These are phyloP conservation scores for Irineochytrium annulatum DNA, from an alignment of 192 early-diverging fungal genomes.

Conservation along the genomic window DNA sequence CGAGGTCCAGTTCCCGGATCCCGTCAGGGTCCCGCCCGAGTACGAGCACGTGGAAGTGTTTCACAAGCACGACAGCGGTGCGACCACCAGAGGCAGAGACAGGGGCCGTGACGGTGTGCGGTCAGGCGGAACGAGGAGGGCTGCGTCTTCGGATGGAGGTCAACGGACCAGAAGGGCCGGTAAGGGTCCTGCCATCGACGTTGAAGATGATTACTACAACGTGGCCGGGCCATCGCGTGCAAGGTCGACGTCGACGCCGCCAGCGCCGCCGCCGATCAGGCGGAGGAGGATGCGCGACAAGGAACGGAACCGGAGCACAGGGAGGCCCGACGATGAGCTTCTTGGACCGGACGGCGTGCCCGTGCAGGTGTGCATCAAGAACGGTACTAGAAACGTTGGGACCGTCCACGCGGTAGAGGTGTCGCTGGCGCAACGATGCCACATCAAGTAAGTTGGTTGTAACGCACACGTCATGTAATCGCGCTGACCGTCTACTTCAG, in stretches of 20 bases:
- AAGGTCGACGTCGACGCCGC: neutral
- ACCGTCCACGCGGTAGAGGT: neutral
- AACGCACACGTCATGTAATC: neutral
- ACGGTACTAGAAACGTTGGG: neutral
- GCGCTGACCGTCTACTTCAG: neutral
- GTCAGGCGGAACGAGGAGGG: too few species aligned
- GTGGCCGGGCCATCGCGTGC: too few species aligned
- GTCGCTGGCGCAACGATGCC: neutral
- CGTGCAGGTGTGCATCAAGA: neutral
- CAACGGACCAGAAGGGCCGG: too few species aligned
- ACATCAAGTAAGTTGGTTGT: constrained; percentile 5
- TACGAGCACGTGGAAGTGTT: neutral
- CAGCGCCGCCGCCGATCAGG: neutral
- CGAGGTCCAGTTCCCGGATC: neutral
- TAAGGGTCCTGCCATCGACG: too few species aligned
- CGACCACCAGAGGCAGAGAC: neutral
- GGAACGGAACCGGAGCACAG: neutral
- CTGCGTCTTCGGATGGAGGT: too few species aligned
- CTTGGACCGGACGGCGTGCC: constrained; percentile 2
- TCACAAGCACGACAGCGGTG: too few species aligned
- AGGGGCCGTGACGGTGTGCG: too few species aligned
- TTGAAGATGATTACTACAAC: too few species aligned
- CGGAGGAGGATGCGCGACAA: neutral
- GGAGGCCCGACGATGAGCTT: constrained; percentile 1
- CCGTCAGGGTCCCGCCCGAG: neutral